Evolutionary conservation across 148 eudicot genomes (phyloP).

Genomic region (Rhododendron molle): DNA sequence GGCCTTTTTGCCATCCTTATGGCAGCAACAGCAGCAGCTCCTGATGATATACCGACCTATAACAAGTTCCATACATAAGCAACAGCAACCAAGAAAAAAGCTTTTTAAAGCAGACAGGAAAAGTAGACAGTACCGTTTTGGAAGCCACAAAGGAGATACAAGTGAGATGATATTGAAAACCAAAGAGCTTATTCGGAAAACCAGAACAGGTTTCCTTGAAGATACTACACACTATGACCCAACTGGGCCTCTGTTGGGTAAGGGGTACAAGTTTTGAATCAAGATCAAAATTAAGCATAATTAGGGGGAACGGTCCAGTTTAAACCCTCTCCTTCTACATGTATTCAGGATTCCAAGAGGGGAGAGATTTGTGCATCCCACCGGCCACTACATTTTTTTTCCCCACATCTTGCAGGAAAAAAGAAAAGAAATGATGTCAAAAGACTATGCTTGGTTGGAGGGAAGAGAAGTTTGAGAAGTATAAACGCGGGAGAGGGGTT

Average conservation of each 20-base stretch:
- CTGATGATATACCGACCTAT: constrained; percentile 76
- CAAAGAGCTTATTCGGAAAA: not conserved
- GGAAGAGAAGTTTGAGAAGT: not conserved
- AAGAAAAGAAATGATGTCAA: not conserved
- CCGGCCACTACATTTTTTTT: not conserved
- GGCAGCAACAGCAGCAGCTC: constrained; percentile 75
- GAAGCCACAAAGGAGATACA: not conserved
- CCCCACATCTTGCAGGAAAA: not conserved
- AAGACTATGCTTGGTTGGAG: not conserved
- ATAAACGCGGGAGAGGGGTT: not conserved
- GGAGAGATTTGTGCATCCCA: not conserved
- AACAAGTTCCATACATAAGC: not conserved
- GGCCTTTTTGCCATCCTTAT: constrained; percentile 51
- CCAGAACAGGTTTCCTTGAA: not conserved
- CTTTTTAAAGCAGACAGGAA: not conserved
- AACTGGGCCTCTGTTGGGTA: not conserved
- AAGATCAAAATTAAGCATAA: not conserved
- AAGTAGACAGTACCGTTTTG: not conserved
- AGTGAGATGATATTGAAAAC: not conserved
- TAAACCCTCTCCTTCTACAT: not conserved
- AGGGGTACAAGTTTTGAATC: not conserved
- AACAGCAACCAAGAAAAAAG: not conserved
- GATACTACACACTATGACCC: not conserved
- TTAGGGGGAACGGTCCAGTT: not conserved
- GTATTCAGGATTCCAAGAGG: not conserved